These are phyloP conservation scores for Cubamyces lactineus DNA, from an alignment of 768 basidiomycete genomes.

Conservation along the genomic window DNA sequence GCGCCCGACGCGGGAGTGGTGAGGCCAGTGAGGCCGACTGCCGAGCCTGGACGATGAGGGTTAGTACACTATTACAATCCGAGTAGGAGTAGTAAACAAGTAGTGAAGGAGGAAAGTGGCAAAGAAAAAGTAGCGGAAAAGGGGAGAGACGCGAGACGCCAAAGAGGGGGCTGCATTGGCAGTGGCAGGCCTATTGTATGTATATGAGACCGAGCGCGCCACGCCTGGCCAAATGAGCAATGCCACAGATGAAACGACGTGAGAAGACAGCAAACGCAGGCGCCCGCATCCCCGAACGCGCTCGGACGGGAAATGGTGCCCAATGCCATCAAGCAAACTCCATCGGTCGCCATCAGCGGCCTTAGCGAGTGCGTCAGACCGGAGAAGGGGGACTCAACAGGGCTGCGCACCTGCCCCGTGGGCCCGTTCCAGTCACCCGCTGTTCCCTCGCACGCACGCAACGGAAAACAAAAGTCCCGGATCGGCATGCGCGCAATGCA, in stretches of 20 bases:
- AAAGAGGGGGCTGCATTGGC: constrained; percentile 12
- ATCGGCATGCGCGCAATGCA: constrained; percentile 3
- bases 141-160: neutral
- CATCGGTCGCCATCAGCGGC: constrained; percentile 19
- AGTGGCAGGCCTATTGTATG: neutral
- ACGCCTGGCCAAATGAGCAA: constrained; percentile 7
- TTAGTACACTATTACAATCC: constrained; percentile 2
- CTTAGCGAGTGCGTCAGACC: constrained; percentile 15
- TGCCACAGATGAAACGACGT: constrained; percentile 14
- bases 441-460: neutral
- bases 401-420: constrained; percentile 10
- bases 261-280: constrained; percentile 5
- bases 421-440: neutral
- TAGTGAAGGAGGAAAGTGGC: neutral
- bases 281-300: constrained; percentile 9
- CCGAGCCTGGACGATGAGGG: constrained; percentile 49
- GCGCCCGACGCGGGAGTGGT: constrained; percentile 60
- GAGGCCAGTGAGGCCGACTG: constrained; percentile 61
- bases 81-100: neutral
- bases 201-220: constrained; percentile 9
- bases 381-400: neutral
- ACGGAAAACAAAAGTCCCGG: constrained; percentile 8
- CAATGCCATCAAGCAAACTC: constrained; percentile 18
- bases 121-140: neutral
- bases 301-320: constrained; percentile 3